Evolutionary conservation across 108 stramenopile genomes (phyloP).

Genomic region (Skeletonema marinoi): DNA sequence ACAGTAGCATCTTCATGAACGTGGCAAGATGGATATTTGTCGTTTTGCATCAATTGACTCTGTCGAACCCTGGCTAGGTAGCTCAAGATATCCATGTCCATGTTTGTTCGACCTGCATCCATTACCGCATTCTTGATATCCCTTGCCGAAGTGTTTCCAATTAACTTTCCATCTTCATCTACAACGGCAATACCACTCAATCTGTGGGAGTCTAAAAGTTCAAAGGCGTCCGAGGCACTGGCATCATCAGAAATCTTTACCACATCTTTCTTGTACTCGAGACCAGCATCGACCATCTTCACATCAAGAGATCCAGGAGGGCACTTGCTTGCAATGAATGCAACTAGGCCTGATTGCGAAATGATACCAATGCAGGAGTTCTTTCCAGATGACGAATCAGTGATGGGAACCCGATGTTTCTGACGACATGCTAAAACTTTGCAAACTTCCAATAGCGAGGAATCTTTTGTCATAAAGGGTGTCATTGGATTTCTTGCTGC

Average conservation of each 20-base stretch:
- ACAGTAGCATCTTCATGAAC: conserved; percentile 56
- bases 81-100: conserved; percentile 53
- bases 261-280: conserved; percentile 44
- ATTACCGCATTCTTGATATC: conserved; percentile 55
- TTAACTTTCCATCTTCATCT: conserved; percentile 53
- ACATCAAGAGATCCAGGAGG: conserved; percentile 44
- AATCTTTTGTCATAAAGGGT: conserved; percentile 24
- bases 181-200: conserved; percentile 60
- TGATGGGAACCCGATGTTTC: conserved; percentile 45
- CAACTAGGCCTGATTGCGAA: conserved; percentile 46
- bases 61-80: conserved; percentile 53
- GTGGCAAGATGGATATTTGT: conserved; percentile 47
- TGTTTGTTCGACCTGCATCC: conserved; percentile 45
- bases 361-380: conserved; percentile 38
- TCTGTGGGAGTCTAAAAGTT: conserved; percentile 49
- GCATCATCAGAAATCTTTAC: conserved; percentile 39
- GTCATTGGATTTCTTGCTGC: conserved; percentile 51
- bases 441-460: conserved; percentile 46
- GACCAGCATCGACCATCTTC: conserved; percentile 44
- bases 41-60: conserved; percentile 40
- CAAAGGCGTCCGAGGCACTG: conserved; percentile 46
- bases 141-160: conserved; percentile 55
- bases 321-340: conserved; percentile 42
- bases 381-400: conserved; percentile 27
- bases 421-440: conserved; percentile 32